Percentiles rank a stretch among this genome's conserved stretches.
Evolutionary conservation across 2,329 filamentous ascomycete genomes (phyloP).

Genomic region (Mariannaea sp.): DNA sequence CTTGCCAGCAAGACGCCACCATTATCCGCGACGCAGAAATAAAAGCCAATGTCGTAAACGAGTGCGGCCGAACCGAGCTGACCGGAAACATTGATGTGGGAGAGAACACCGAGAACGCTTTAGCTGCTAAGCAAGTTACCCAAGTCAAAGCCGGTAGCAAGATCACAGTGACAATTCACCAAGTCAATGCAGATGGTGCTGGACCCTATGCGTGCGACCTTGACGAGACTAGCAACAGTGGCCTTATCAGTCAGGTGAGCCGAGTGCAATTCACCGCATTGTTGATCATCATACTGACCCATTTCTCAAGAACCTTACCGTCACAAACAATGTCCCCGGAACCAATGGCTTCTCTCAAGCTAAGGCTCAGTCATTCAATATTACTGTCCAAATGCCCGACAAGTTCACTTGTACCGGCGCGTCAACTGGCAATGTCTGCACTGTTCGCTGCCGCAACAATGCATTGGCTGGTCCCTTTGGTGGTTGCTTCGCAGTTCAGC

Average conservation of each 20-base stretch:
- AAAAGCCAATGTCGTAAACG: conserved; percentile 56
- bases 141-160: conserved; percentile 52
- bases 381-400: conserved; percentile 58
- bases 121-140: conserved; percentile 53
- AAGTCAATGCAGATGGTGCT: conserved; percentile 70
- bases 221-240: conserved; percentile 52
- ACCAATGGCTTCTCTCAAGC: conserved; percentile 61
- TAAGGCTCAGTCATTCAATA: conserved; percentile 60
- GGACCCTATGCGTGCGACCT: conserved; percentile 62
- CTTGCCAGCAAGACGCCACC: conserved; percentile 69
- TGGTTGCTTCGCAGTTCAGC: conserved; percentile 62
- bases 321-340: conserved; percentile 64
- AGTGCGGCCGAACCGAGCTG: conserved; percentile 66
- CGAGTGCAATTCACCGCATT: background rate
- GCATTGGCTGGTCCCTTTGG: conserved; percentile 61
- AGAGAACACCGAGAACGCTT: conserved; percentile 58
- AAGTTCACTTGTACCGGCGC: conserved; percentile 55
- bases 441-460: conserved; percentile 63
- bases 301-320: conserved; percentile 46
- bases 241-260: conserved; percentile 23
- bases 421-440: conserved; percentile 63
- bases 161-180: conserved; percentile 65
- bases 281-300: conserved; percentile 1
- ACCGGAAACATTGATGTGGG: conserved; percentile 66
- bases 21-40: conserved; percentile 65